Evolutionary conservation across 164 flowering plant genomes (phyloP), one percentile per base, ranked within the genome.

Genomic region (Stephania yunnanensis): DNA sequence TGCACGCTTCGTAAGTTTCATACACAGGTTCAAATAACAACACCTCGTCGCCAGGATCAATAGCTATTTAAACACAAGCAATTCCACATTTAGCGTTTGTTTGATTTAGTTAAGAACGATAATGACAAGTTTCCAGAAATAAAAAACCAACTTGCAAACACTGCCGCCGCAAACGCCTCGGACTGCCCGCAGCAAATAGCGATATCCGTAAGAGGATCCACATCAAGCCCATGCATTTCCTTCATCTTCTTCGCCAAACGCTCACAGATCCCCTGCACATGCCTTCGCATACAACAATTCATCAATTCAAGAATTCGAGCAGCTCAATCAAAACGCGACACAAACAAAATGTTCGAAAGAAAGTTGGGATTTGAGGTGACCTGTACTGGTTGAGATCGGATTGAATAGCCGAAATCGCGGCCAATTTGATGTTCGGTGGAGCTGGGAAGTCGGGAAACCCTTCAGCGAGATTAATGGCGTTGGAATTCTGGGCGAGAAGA

Each of bases 401-500:
- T 52, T 78, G 74, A 53, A 93, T 91, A 82, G 98, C 97, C 22
- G 90, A 82, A 78, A 91, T 74, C 78, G 97, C 98, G 3, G 96
- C 91, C 53, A 74, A 42, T 79, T 91, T 93, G 73, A 91, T 61
- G 55, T 70, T 82, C 10, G 77, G 50, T 58, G 96, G 93, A 6
- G 92, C 93, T 4, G 94, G 91, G 76, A 93, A 91, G 73, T 93
- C 95, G 0, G 94, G 96, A 75, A 90, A 93, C 17, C 97, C 98
- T 79, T 93, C 96, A 42, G 95, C 98, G 65, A 93, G 89, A 76
- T 93, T 93, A 80, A 93, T 84, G 61, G 98, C 91, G 75, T 88
- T 87, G 78, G 86, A 84, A 64, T 86, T 73, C 75, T 90, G 89
- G 44, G 98, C 94, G 19, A 93, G 94, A 53, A 71, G 86, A 0